Evolutionary conservation across 2,329 filamentous ascomycete species (phyloP).

Genomic region (Lasiodiplodia sp.): DNA sequence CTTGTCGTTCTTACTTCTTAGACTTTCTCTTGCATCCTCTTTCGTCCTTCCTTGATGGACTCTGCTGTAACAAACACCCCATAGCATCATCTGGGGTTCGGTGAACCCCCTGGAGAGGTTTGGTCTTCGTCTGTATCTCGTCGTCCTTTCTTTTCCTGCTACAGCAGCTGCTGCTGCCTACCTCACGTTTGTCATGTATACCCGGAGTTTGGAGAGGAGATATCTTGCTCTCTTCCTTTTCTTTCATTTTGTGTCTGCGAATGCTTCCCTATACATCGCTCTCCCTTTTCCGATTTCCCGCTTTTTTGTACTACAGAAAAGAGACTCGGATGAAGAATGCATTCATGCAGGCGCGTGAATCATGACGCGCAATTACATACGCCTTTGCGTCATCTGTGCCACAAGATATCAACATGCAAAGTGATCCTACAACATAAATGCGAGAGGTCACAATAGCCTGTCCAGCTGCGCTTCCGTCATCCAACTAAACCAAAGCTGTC

Average conservation of each 20-base stretch:
- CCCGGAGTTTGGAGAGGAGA: slow-evolving; percentile 12
- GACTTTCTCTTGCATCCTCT: background rate
- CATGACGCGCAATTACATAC: no score
- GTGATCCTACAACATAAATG: no score
- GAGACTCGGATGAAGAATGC: no score
- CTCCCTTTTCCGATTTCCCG: background rate
- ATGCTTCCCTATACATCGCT: background rate
- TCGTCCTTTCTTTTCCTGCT: background rate
- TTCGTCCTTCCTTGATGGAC: background rate
- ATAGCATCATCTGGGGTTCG: background rate
- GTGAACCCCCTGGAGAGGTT: background rate
- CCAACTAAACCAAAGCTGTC: no score
- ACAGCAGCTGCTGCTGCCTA: background rate
- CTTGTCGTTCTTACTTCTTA: background rate
- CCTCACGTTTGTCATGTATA: slow-evolving; percentile 16
- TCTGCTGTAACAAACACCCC: background rate
- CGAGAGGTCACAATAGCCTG: no score
- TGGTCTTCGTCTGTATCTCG: background rate
- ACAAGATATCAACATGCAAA: no score
- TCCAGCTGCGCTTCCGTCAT: no score
- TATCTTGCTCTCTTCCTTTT: background rate
- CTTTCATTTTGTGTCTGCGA: background rate
- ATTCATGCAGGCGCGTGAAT: no score
- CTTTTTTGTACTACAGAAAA: background rate
- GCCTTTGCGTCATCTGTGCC: no score